A percentile compares a stretch with the other conserved stretches of the same genome.
Conservation (phyloP, 2,329 filamentous ascomycete species). For the Niveomyces coronatus region DNA sequence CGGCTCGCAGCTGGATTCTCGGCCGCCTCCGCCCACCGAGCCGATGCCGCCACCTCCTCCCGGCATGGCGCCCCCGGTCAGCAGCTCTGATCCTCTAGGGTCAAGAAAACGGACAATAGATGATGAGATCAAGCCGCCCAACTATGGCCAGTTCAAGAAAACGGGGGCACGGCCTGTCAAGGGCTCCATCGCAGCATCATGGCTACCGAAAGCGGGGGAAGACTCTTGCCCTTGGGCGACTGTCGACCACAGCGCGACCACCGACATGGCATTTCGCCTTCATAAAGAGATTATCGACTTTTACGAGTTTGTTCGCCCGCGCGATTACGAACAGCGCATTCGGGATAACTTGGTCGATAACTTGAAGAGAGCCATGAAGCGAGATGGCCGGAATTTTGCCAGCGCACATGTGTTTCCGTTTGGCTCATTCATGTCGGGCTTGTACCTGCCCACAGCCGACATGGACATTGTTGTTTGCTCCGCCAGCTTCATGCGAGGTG, state of each 20-base stretch:
- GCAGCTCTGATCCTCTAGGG: constrained; percentile 36
- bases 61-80: constrained; percentile 15
- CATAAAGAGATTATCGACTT: constrained; percentile 89
- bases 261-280: constrained; percentile 52
- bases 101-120: constrained; percentile 66
- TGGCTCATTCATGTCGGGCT: constrained; percentile 85
- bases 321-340: constrained; percentile 64
- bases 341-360: constrained; percentile 63
- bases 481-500: constrained; percentile 42
- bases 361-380: constrained; percentile 49
- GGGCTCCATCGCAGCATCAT: constrained; percentile 41
- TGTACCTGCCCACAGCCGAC: constrained; percentile 64
- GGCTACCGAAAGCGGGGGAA: constrained; percentile 35
- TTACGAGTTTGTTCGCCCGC: constrained; percentile 72
- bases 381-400: constrained; percentile 36
- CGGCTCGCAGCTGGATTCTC: constrained; percentile 6
- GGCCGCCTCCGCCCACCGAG: too few relatives aligned
- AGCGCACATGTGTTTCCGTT: constrained; percentile 63
- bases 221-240: constrained; percentile 53
- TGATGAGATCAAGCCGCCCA: constrained; percentile 52
- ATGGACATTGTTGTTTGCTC: constrained; percentile 85
- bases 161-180: constrained; percentile 36
- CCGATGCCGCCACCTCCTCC: constrained; percentile 12
- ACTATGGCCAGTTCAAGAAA: constrained; percentile 43
- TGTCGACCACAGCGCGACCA: constrained; percentile 42